Evolutionary conservation across 2,329 filamentous ascomycete genomes (phyloP).

Genomic region (Epichloe amarillans): DNA sequence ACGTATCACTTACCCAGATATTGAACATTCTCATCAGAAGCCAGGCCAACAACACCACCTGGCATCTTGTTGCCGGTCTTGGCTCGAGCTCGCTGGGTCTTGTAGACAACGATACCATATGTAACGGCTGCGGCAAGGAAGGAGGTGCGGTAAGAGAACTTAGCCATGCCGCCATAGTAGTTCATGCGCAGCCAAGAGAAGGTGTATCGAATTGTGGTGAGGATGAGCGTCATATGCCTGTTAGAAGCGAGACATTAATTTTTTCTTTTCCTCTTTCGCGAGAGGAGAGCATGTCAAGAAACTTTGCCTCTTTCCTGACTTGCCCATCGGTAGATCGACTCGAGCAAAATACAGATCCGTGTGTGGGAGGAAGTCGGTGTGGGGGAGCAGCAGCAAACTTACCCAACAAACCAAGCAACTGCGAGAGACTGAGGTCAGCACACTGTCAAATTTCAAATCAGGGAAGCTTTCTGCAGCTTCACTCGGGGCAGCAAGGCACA

Average conservation of each 20-base stretch:
- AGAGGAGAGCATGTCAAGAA: no score
- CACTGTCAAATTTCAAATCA: neutral
- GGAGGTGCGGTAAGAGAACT: conserved; percentile 76
- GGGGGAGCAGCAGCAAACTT: conserved; percentile 29
- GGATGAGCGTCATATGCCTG: conserved; percentile 76
- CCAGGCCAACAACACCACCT: conserved; percentile 48
- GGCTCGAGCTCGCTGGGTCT: conserved; percentile 78
- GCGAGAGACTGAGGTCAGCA: conserved; percentile 21
- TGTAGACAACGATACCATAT: conserved; percentile 98
- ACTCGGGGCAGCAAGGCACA: neutral
- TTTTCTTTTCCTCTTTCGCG: no score
- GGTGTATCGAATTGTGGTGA: conserved; percentile 69
- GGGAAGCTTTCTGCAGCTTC: neutral
- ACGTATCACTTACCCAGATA: conserved; percentile 61
- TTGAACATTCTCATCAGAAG: conserved; percentile 91
- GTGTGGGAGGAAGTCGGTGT: conserved; percentile 4
- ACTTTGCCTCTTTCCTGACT: neutral
- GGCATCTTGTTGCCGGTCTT: conserved; percentile 55
- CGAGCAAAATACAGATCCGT: neutral
- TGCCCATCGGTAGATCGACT: neutral
- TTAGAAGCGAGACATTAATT: conserved; percentile 8
- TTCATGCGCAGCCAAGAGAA: conserved; percentile 85
- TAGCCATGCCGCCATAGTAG: conserved; percentile 63
- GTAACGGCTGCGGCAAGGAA: conserved; percentile 83
- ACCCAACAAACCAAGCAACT: conserved; percentile 76